phyloP scores from a whole-genome alignment of 1,139 yeast species.

The Yamadazyma blattariae region DNA sequence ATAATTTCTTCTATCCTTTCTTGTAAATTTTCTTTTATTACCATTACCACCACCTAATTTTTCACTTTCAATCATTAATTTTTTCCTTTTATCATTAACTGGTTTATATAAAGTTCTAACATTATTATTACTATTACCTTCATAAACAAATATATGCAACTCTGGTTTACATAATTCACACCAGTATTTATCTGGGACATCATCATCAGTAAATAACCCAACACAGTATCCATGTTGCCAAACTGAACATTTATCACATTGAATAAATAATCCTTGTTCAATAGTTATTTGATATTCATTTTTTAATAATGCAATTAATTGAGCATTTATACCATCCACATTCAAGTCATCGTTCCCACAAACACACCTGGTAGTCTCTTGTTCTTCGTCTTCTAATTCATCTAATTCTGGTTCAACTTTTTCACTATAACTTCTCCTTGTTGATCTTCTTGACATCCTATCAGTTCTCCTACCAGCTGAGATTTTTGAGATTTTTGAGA shows the following conservation, averaged over 20 bases:
- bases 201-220: constrained; percentile 67
- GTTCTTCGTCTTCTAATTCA: constrained; percentile 38
- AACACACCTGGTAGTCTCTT: constrained; percentile 84
- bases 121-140: constrained; percentile 25
- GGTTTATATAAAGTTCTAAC: constrained; percentile 48
- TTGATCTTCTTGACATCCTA: constrained; percentile 16
- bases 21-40: constrained; percentile 16
- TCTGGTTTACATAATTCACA: constrained; percentile 90
- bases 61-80: constrained; percentile 54
- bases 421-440: constrained; percentile 14
- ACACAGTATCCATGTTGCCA: constrained; percentile 99
- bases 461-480: too few relatives aligned
- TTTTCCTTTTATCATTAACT: constrained; percentile 44
- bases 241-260: constrained; percentile 88
- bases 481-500: not conserved
- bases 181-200: constrained; percentile 89
- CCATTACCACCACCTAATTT: constrained; percentile 23
- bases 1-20: constrained; percentile 38
- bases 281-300: constrained; percentile 61
- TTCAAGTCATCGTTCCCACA: constrained; percentile 77
- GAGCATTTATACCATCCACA: constrained; percentile 27
- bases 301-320: constrained; percentile 43
- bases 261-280: constrained; percentile 76
- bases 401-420: constrained; percentile 9
- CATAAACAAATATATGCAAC: constrained; percentile 54